Base-by-base conservation (phyloP, 441 rosid species). In the Gossypium davidsonii region DNA sequence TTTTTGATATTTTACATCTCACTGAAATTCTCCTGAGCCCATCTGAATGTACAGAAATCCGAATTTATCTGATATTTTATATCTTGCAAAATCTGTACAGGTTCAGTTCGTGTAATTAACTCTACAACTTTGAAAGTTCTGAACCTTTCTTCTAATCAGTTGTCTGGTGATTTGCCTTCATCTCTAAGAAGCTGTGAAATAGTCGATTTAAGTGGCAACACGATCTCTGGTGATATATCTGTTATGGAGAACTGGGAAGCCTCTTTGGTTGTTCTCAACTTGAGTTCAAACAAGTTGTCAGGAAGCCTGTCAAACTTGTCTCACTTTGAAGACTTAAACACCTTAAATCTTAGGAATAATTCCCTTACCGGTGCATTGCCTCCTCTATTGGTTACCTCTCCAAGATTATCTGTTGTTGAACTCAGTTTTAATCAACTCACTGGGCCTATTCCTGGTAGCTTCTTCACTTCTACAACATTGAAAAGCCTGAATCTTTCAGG, bases 231-330 rank as follows among this genome's bases (percentile, higher is more conserved):
- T 25, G 87, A 90, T 48, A 68, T 89, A 69, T 89, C 93, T 66
- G 80, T 77, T 66, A 21, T 89, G 75, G 79, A 75, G 76, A 71
- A 87, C 31, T 94, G 97, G 98, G 86, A 83, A 79, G 89, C 89
- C 42, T 72, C 85, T 64, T 77, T 89, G 31, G 91, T 90, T 79
- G 52, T 80, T 83, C 82, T 94, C 75, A 97, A 94, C 85, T 80
- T 94, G 85, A 91, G 98, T 80, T 88, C 95, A 61, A 94, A 94
- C 80, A 77, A 70, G n/a, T 84, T 94, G 76, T 83, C 87, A 2
- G 97, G 98, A 83, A 83, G 77, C 83, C 66, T 92, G 61, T 85
- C 95, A 11, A 82, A 86, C 74, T 81, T 84, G 74, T 79, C 89
- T 69, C 84, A 77, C 52, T 88, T 84, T 82, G 77, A 75, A 28